Evolutionary conservation across 1,139 yeast species (phyloP).

Genomic region (Geotrichum candidum): DNA sequence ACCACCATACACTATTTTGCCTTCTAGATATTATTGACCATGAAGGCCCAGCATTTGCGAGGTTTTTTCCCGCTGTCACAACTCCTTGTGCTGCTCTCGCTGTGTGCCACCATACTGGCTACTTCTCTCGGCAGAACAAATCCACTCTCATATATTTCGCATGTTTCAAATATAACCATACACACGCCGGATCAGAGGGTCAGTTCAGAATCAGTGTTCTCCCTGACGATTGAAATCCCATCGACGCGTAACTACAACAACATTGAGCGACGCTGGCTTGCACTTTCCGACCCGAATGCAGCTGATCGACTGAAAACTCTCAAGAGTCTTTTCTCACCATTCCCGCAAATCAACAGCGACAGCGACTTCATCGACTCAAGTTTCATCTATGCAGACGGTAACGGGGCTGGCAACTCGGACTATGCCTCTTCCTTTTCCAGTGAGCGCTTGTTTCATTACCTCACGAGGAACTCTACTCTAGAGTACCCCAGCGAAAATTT

Average conservation of each 20-base stretch:
- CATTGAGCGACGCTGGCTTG: slow-evolving; percentile 32
- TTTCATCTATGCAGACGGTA: slow-evolving; percentile 15
- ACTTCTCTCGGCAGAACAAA: slow-evolving; percentile 13
- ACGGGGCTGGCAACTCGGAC: slow-evolving; percentile 1
- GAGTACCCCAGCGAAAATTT: slow-evolving; percentile 29
- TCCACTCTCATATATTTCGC: slow-evolving; percentile 25
- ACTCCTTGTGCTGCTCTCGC: not conserved
- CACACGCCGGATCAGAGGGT: slow-evolving; percentile 16
- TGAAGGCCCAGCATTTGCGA: not conserved
- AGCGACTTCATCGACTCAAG: not conserved
- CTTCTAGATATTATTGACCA: not conserved
- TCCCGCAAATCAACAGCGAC: not conserved
- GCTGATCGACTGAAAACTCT: slow-evolving; percentile 10
- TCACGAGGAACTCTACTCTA: slow-evolving; percentile 26
- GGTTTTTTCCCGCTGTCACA: not conserved
- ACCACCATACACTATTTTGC: not conserved
- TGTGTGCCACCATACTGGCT: not conserved
- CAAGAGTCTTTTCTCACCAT: slow-evolving; percentile 1
- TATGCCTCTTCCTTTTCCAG: slow-evolving; percentile 17
- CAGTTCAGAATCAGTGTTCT: slow-evolving; percentile 17
- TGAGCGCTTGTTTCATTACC: slow-evolving; percentile 26
- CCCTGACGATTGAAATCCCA: slow-evolving; percentile 26
- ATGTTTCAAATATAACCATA: slow-evolving; percentile 21
- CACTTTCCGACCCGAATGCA: slow-evolving; percentile 30
- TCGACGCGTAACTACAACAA: slow-evolving; percentile 26